Conservation (phyloP, 192 early-diverging fungal genomes). For the Pecoramyces ruminantium region DNA sequence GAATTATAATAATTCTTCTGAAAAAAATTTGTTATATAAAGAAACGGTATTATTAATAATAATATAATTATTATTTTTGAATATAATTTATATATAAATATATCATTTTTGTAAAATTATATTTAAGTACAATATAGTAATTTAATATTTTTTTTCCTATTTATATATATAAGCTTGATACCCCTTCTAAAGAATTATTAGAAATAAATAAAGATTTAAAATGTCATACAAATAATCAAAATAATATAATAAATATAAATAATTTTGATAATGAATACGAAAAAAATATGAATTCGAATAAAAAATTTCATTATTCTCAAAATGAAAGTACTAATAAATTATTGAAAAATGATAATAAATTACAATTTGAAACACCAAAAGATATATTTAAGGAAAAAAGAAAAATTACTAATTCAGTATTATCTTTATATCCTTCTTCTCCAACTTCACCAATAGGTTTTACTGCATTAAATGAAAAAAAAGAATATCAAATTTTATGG, state of each 20-base stretch:
- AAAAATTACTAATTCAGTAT: neutral
- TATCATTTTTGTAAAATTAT: neutral
- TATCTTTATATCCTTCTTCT: neutral
- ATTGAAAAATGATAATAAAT: neutral
- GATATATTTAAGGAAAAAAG: neutral
- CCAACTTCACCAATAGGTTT: neutral
- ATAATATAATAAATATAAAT: too few relatives aligned
- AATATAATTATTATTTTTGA: too few relatives aligned
- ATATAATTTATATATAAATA: too few relatives aligned
- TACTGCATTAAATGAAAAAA: neutral
- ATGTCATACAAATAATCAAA: too few relatives aligned
- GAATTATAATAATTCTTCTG: neutral
- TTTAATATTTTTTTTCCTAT: too few relatives aligned
- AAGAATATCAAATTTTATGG: neutral
- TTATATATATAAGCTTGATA: too few relatives aligned
- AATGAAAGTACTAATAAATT: neutral
- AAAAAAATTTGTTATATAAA: neutral
- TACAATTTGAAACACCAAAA: neutral
- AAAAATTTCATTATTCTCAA: neutral
- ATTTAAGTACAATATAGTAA: too few relatives aligned
- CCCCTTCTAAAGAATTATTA: too few relatives aligned
- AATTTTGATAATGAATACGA: neutral
- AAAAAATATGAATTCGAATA: neutral
- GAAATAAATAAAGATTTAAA: too few relatives aligned
- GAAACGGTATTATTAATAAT: neutral